Evolutionary conservation across 2,329 filamentous ascomycete species (phyloP), one percentile per base, ranked within the genome.

Genomic region (Pseudogymnoascus sp.): DNA sequence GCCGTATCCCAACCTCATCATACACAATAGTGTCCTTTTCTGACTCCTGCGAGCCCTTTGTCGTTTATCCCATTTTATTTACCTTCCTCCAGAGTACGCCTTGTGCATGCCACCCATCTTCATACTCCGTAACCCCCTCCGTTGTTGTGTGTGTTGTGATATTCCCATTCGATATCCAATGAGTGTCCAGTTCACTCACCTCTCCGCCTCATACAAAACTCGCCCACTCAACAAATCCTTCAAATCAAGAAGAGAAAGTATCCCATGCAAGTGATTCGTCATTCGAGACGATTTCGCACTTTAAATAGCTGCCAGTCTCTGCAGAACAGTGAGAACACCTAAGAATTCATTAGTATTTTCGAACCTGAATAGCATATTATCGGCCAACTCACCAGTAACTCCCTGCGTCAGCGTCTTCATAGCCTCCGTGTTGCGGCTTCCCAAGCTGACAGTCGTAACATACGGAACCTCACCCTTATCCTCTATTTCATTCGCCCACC

Each of bases 361-460:
- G 5, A 23, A 50, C 3, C 1, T 4, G 10, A 50, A 35, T 12
- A 61, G 4, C 14, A 59, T 10, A 35, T 21, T 23, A n/a, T n/a
- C 4, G 3, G 14, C 2, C 2, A n/a, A 80, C 85, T 76, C 80
- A 90, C 92, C 92, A 74, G 90, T 96, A 47, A 96, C 91, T 68
- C 93, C 93, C 74, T 96, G 93, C 0, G 91, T 93, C 71, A 96
- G 75, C 0, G 93, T 96, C 1, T 88, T 86, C 59, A 84, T 86
- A 6, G 93, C 93, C 74, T 96, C 89, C 0, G 93, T 97, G 75
- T 92, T 97, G 66, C 92, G 84, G 71, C 83, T 90, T 60, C 92
- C 92, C 37, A 97, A 79, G 67, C 90, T 95, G 21, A 96, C 92
- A 1, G 92, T 96, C 66, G 89, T 86, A 3, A 94, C 90, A 63